Evolutionary conservation across 1,284 basidiomycete species (phyloP).

Genomic region (Naganishia sp.): DNA sequence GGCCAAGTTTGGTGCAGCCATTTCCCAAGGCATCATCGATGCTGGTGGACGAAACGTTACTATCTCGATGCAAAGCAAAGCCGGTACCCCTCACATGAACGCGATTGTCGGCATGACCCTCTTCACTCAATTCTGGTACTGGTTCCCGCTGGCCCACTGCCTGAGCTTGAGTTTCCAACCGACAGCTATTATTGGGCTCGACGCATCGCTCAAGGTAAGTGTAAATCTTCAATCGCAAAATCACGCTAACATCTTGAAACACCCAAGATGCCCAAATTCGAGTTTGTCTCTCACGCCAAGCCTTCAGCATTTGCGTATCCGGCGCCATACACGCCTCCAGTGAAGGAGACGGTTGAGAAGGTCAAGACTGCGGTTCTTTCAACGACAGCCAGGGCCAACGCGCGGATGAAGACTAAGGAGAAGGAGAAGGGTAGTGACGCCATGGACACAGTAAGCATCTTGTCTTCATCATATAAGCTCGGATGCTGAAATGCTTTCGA

Average conservation of each 20-base stretch:
- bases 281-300: slow-evolving; percentile 80
- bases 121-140: slow-evolving; percentile 99
- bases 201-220: slow-evolving; percentile 74
- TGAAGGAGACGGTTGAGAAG: slow-evolving; percentile 85
- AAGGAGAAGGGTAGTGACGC: slow-evolving; percentile 69
- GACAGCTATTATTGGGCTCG: slow-evolving; percentile 87
- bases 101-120: slow-evolving; percentile 93
- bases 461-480: no score
- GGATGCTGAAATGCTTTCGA: background rate
- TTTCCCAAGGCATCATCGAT: slow-evolving; percentile 93
- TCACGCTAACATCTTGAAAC: background rate
- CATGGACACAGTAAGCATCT: slow-evolving; percentile 72
- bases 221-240: no score
- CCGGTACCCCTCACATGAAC: slow-evolving; percentile 81
- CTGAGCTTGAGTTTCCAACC: slow-evolving; percentile 88
- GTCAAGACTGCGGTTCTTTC: slow-evolving; percentile 89
- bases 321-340: slow-evolving; percentile 75
- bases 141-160: slow-evolving; percentile 96
- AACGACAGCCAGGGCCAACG: slow-evolving; percentile 90
- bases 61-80: slow-evolving; percentile 85
- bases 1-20: slow-evolving; percentile 91
- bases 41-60: slow-evolving; percentile 94
- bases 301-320: slow-evolving; percentile 91
- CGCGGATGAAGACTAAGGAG: slow-evolving; percentile 76
- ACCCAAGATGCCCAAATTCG: slow-evolving; percentile 78